A percentile compares a stretch with the other conserved stretches of the same genome.
Conservation (phyloP, 345 rosid species). For the Syzygium grande region DNA sequence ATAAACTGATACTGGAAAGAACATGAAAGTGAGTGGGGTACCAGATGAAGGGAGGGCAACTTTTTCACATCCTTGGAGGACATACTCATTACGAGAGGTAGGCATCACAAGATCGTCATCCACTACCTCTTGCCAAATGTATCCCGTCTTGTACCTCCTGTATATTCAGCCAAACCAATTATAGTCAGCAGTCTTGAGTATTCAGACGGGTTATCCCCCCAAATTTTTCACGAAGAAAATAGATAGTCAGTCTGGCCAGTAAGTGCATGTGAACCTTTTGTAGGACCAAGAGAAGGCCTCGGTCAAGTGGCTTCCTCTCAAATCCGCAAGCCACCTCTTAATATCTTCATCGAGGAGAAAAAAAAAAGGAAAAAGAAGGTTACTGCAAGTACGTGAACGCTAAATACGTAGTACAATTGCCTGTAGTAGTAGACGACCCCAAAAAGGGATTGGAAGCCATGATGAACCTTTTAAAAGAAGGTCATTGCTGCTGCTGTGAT, state of each 20-base stretch:
- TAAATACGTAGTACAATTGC: neutral
- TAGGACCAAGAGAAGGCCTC: constrained; percentile 66
- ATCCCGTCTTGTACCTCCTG: constrained; percentile 64
- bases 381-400: neutral
- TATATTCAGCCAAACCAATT: neutral
- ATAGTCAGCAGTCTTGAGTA: neutral
- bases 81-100: constrained; percentile 60
- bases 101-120: constrained; percentile 77
- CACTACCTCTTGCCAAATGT: constrained; percentile 70
- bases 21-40: neutral
- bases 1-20: neutral
- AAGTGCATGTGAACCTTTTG: constrained; percentile 34
- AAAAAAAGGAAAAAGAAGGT: neutral
- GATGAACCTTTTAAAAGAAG: constrained; percentile 53
- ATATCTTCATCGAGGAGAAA: constrained; percentile 26
- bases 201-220: neutral
- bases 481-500: constrained; percentile 38
- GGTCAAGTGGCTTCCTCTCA: constrained; percentile 69
- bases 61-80: constrained; percentile 65
- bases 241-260: neutral
- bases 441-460: neutral
- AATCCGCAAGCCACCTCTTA: constrained; percentile 60
- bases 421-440: neutral
- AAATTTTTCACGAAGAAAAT: neutral
- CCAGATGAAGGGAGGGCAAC: neutral